phyloP scores from a whole-genome alignment of 768 basidiomycete species.

The Pulveroboletus ravenelii region DNA sequence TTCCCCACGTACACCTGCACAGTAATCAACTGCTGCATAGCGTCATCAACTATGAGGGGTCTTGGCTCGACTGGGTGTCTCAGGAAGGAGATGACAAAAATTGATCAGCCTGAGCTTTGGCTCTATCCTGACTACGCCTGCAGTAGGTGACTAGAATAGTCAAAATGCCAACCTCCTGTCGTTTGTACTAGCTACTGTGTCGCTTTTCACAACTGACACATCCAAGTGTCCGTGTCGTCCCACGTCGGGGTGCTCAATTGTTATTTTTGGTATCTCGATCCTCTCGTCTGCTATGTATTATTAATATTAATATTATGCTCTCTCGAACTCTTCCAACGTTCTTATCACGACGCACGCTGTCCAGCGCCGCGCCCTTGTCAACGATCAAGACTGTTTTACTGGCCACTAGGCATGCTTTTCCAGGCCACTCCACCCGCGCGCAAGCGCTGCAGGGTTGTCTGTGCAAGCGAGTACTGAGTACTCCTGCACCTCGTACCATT shows the following conservation, averaged over 20 bases:
- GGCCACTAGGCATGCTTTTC: neutral
- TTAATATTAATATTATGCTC: slow-evolving; percentile 13
- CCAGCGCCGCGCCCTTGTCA: slow-evolving; percentile 2
- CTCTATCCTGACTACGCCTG: neutral
- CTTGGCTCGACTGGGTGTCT: slow-evolving; percentile 82
- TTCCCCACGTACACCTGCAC: neutral
- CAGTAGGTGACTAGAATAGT: slow-evolving; percentile 3
- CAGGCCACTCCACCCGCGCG: neutral
- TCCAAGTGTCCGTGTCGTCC: neutral
- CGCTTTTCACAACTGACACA: neutral
- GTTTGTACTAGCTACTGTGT: neutral
- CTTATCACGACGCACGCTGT: slow-evolving; percentile 7
- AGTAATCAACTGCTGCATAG: slow-evolving; percentile 27
- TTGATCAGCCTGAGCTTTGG: slow-evolving; percentile 3
- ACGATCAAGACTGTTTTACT: slow-evolving; percentile 1
- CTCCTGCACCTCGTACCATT: slow-evolving; percentile 55
- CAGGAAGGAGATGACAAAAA: slow-evolving; percentile 43
- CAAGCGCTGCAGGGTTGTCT: slow-evolving; percentile 1
- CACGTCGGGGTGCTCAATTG: neutral
- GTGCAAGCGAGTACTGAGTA: slow-evolving; percentile 32
- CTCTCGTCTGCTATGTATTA: neutral
- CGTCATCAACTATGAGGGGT: slow-evolving; percentile 75
- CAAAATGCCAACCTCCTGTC: neutral
- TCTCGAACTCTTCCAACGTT: slow-evolving; percentile 15
- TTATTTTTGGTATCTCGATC: neutral